Percentiles rank a stretch among this genome's conserved stretches.
These are phyloP conservation scores for Verbena officinalis DNA, from an alignment of 257 asterid species.

Conservation along the genomic window DNA sequence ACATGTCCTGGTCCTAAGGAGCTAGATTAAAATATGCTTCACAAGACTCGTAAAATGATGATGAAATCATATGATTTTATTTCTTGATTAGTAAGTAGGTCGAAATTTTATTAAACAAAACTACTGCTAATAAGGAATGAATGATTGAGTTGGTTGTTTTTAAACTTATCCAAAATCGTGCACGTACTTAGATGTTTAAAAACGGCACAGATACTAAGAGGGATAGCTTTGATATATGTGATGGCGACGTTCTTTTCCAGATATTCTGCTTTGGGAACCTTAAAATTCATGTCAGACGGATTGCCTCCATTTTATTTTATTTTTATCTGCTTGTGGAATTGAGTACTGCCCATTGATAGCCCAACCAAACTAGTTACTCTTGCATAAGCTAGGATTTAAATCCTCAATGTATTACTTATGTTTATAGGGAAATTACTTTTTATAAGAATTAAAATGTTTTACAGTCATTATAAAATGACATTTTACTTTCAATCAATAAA, in stretches of 20 bases:
- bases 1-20: not conserved
- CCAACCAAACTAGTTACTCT: too few relatives aligned
- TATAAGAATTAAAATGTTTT: too few relatives aligned
- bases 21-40: not conserved
- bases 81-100: too few relatives aligned
- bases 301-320: too few relatives aligned
- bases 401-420: too few relatives aligned
- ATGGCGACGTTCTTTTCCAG: not conserved
- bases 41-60: not conserved
- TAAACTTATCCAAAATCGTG: not conserved
- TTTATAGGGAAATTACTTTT: too few relatives aligned
- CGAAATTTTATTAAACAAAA: not conserved
- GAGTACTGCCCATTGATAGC: too few relatives aligned
- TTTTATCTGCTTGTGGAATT: too few relatives aligned
- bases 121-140: not conserved
- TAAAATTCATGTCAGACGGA: not conserved
- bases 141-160: too few relatives aligned
- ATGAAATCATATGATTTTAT: not conserved
- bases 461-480: too few relatives aligned
- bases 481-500: too few relatives aligned
- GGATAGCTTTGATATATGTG: not conserved
- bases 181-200: not conserved
- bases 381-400: too few relatives aligned
- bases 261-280: constrained; percentile 4
- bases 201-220: not conserved